These are phyloP conservation scores for Podospora fimiseda DNA, from an alignment of 495 filamentous ascomycete species.

Conservation along the genomic window DNA sequence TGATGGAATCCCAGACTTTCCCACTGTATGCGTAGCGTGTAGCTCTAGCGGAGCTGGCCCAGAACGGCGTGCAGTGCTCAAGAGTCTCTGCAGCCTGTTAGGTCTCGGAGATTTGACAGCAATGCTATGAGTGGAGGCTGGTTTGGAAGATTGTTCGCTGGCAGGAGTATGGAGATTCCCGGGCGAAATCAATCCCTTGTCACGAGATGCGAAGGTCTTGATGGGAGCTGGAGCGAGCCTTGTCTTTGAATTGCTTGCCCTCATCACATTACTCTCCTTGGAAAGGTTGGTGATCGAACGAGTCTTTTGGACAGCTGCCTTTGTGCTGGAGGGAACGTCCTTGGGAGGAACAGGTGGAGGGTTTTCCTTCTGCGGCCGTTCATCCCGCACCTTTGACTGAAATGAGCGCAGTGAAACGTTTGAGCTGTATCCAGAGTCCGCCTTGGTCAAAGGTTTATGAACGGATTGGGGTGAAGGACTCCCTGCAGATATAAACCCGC, in stretches of 20 bases:
- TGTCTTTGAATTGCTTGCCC: conserved; percentile 1
- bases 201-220: not conserved
- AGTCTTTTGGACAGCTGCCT: conserved; percentile 2
- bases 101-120: conserved; percentile 30
- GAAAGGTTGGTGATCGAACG: not conserved
- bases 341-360: conserved; percentile 30
- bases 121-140: conserved; percentile 28
- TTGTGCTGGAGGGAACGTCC: conserved; percentile 11
- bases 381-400: conserved; percentile 17
- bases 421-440: conserved; percentile 53
- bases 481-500: conserved; percentile 32
- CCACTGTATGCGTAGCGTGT: conserved; percentile 26
- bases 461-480: conserved; percentile 31
- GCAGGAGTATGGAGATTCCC: conserved; percentile 18
- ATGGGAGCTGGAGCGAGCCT: conserved; percentile 7
- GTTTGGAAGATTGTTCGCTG: conserved; percentile 21
- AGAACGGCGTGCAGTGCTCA: conserved; percentile 30
- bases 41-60: conserved; percentile 18
- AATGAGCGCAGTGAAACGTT: conserved; percentile 46
- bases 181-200: conserved; percentile 16
- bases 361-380: conserved; percentile 14
- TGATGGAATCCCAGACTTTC: conserved; percentile 26
- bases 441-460: conserved; percentile 41
- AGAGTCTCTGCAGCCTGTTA: conserved; percentile 34
- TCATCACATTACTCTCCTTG: not conserved